Conservation (phyloP, 2,329 filamentous ascomycete species). For the Basipetospora sp. region DNA sequence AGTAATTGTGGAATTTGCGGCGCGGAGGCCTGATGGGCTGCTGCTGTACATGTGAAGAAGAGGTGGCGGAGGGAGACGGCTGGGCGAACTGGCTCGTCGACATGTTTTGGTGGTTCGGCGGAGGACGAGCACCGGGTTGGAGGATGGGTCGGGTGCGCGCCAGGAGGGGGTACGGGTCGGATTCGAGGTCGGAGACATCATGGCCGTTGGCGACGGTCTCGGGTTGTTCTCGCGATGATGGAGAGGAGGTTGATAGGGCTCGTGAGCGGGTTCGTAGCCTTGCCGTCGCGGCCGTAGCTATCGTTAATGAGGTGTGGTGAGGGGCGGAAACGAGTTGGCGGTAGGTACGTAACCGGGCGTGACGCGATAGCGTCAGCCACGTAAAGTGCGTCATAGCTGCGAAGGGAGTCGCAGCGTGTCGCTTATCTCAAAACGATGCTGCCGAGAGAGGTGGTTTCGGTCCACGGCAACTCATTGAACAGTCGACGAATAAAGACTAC, state of each 20-base stretch:
- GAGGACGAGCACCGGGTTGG: constrained; percentile 29
- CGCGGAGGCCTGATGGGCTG: constrained; percentile 11
- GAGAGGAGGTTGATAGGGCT: not conserved
- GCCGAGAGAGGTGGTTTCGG: no score
- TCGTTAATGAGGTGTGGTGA: not conserved
- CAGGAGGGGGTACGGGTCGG: constrained; percentile 2
- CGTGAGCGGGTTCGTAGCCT: not conserved
- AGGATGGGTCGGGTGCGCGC: constrained; percentile 36
- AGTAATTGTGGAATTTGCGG: constrained; percentile 79
- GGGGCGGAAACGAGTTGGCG: not conserved
- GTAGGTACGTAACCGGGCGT: constrained; percentile 4
- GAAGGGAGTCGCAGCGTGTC: not conserved
- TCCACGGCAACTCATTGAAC: no score
- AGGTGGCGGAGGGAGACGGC: not conserved
- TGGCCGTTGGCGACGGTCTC: not conserved
- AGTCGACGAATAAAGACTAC: no score
- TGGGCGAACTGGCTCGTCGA: constrained; percentile 1
- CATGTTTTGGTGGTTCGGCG: constrained; percentile 2
- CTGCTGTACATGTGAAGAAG: no score
- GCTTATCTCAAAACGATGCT: no score
- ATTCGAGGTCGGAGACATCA: not conserved
- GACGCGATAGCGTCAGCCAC: constrained; percentile 6
- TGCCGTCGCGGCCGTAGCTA: constrained; percentile 16
- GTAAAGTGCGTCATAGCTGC: constrained; percentile 2
- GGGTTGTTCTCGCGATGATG: not conserved